Percentiles rank a stretch among this genome's conserved stretches.
These are phyloP conservation scores for Picea glauca DNA, from an alignment of 75 land plant species.

Conservation along the genomic window DNA sequence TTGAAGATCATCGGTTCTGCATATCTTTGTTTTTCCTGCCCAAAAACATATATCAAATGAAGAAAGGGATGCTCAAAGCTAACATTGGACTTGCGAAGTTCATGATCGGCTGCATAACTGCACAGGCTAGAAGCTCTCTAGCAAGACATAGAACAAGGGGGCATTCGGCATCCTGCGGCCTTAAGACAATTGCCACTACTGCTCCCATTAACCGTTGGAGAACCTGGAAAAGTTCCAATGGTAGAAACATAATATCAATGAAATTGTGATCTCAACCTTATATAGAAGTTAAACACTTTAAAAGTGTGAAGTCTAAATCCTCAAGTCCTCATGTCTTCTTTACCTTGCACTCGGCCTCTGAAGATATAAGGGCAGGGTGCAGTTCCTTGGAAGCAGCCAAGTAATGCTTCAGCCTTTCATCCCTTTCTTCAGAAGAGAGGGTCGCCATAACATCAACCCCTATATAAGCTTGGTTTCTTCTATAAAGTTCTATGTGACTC, in stretches of 20 bases:
- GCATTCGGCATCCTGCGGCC: constrained; percentile 77
- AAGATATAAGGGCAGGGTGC: constrained; percentile 90
- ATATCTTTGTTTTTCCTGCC: not conserved
- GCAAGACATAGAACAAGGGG: constrained; percentile 62
- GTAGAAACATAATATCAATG: not conserved
- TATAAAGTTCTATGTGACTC: constrained; percentile 87
- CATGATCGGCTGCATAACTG: constrained; percentile 90
- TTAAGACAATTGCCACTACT: constrained; percentile 65
- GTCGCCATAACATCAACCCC: constrained; percentile 76
- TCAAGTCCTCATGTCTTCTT: constrained; percentile 11
- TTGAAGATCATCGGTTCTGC: not conserved
- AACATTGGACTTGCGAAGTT: constrained; percentile 89
- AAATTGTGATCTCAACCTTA: not conserved
- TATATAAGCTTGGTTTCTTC: constrained; percentile 65
- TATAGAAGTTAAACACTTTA: not conserved
- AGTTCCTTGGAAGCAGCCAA: constrained; percentile 71
- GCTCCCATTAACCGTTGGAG: constrained; percentile 82
- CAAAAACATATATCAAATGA: not conserved
- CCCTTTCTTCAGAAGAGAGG: constrained; percentile 82
- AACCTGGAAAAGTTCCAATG: constrained; percentile 41
- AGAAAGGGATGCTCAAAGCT: constrained; percentile 14
- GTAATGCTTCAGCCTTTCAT: constrained; percentile 80
- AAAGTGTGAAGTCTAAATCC: not conserved
- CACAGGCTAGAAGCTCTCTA: constrained; percentile 81
- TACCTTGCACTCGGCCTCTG: constrained; percentile 93